Percentiles rank a stretch among this genome's conserved stretches.
Conservation (phyloP, 176 grass and related monocot genomes). For the Saccharum officinarum region DNA sequence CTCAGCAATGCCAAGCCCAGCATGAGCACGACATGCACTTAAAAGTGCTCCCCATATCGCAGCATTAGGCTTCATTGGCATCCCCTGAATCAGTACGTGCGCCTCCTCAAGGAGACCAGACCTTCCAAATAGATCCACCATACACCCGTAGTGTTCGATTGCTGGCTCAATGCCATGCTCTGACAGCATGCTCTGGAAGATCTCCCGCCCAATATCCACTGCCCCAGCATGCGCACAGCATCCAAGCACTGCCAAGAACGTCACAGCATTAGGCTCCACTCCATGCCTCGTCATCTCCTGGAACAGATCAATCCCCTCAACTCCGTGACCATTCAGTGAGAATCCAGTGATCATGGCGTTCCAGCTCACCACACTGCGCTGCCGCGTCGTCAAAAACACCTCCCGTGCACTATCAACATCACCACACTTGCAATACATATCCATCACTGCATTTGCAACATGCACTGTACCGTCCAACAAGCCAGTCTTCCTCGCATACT, state of each 20-base stretch:
- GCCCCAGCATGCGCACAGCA: conserved; percentile 58
- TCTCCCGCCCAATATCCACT: conserved; percentile 43
- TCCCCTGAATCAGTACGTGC: conserved; percentile 36
- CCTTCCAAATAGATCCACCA: conserved; percentile 69
- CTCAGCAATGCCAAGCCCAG: conserved; percentile 46
- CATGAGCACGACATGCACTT: conserved; percentile 43
- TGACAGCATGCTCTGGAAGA: conserved; percentile 47
- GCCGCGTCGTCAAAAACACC: conserved; percentile 35
- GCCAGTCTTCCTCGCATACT: conserved; percentile 33
- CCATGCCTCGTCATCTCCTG: conserved; percentile 23
- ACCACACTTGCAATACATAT: conserved; percentile 75
- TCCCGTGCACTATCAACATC: conserved; percentile 36
- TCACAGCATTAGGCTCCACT: conserved; percentile 47
- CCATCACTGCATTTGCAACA: conserved; percentile 55
- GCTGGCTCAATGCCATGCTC: conserved; percentile 31
- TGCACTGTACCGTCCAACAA: conserved; percentile 27
- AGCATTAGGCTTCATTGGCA: conserved; percentile 59
- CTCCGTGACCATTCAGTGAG: conserved; percentile 50
- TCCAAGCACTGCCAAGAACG: conserved; percentile 57
- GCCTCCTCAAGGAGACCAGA: conserved; percentile 53
- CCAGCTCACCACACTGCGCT: conserved; percentile 54
- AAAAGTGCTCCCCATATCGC: conserved; percentile 60
- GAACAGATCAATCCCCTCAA: conserved; percentile 52
- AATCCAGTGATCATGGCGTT: conserved; percentile 54
- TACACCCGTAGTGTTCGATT: conserved; percentile 61